Conservation (phyloP, 495 filamentous ascomycete species). For the Choiromyces venosus region DNA sequence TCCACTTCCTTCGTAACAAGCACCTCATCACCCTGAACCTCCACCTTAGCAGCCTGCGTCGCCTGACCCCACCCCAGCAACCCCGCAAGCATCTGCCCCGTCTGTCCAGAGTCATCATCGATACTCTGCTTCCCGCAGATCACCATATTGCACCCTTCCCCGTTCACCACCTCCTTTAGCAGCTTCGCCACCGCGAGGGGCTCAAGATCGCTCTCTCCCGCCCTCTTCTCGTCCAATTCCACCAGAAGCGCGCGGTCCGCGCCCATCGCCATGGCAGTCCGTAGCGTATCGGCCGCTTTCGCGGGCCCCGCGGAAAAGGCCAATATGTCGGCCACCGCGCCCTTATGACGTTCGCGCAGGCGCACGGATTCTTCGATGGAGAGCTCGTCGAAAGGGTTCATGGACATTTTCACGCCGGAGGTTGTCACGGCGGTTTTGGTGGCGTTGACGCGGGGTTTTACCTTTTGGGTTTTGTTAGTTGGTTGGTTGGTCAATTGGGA, state of each 20-base stretch:
- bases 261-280: slow-evolving; percentile 98
- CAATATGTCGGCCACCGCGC: slow-evolving; percentile 76
- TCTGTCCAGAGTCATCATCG: slow-evolving; percentile 93
- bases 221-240: slow-evolving; percentile 53
- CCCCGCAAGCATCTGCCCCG: slow-evolving; percentile 95
- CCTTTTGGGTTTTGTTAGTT: slow-evolving; percentile 48
- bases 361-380: slow-evolving; percentile 92
- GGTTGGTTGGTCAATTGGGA: slow-evolving; percentile 5
- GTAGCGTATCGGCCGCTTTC: slow-evolving; percentile 78
- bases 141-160: slow-evolving; percentile 82
- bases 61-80: slow-evolving; percentile 88
- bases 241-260: slow-evolving; percentile 87
- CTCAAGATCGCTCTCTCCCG: slow-evolving; percentile 62
- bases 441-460: slow-evolving; percentile 98
- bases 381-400: slow-evolving; percentile 99
- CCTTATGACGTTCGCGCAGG: slow-evolving; percentile 69
- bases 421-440: slow-evolving; percentile 90
- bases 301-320: slow-evolving; percentile 79
- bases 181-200: slow-evolving; percentile 88
- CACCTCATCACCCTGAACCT: slow-evolving; percentile 57
- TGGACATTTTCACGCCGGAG: slow-evolving; percentile 84
- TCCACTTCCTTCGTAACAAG: slow-evolving; percentile 88
- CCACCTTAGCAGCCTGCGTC: slow-evolving; percentile 80
- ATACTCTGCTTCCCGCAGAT: slow-evolving; percentile 96
- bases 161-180: slow-evolving; percentile 66